Evolutionary conservation across 1,284 basidiomycete species (phyloP).

Genomic region (Rhodotorula glutinis): DNA sequence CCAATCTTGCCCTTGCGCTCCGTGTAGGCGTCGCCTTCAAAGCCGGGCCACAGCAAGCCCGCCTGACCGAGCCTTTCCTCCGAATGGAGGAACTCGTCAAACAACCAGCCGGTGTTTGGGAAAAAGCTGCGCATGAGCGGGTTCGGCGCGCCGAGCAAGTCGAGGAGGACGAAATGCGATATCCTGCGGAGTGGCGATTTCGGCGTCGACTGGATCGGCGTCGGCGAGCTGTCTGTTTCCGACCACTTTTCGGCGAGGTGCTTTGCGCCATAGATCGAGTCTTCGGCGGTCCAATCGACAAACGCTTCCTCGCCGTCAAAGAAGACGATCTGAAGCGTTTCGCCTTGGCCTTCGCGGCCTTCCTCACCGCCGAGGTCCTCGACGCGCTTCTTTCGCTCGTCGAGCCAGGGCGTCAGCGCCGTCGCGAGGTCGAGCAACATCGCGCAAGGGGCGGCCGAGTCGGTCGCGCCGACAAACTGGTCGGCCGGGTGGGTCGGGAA

Average conservation of each 20-base stretch:
- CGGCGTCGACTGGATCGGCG: conserved; percentile 56
- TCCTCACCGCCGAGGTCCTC: conserved; percentile 48
- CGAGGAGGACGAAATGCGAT: conserved; percentile 84
- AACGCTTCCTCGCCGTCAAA: conserved; percentile 99
- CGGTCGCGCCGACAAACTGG: conserved; percentile 95
- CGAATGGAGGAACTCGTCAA: conserved; percentile 64
- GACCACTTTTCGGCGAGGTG: conserved; percentile 80
- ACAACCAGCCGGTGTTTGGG: conserved; percentile 86
- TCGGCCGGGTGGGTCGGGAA: conserved; percentile 64
- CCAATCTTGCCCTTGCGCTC: conserved; percentile 11
- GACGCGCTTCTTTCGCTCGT: conserved; percentile 60
- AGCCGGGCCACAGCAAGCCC: conserved; percentile 37
- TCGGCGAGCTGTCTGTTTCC: conserved; percentile 53
- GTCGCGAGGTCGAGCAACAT: conserved; percentile 88
- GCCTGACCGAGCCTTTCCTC: conserved; percentile 57
- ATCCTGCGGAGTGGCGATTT: conserved; percentile 67
- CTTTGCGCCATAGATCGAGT: conserved; percentile 92
- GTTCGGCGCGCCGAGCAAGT: conserved; percentile 64
- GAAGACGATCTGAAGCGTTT: conserved; percentile 91
- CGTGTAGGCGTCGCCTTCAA: conserved; percentile 22
- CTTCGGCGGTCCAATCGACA: conserved; percentile 77
- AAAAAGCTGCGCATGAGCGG: conserved; percentile 75
- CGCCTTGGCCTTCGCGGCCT: conserved; percentile 58
- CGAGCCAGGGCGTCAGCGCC: conserved; percentile 67
- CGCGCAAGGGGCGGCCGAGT: conserved; percentile 93